Base-by-base conservation (phyloP, 805 yeast genomes). In the Nakazawaea ambrosiae region DNA sequence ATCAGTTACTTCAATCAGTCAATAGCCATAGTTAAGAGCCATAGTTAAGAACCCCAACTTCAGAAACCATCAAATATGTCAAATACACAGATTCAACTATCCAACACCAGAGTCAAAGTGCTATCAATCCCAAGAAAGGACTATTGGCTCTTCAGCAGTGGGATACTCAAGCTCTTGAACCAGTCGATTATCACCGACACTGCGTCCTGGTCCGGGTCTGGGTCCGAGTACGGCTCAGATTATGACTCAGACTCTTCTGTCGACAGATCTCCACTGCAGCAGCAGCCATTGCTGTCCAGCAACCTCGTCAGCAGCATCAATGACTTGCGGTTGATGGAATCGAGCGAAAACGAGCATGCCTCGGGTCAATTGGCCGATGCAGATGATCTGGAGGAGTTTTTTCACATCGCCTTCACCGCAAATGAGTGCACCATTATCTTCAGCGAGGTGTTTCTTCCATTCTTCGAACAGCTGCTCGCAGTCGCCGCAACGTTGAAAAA, bases 401-500 rank as follows among this genome's bases (percentile, higher is more conserved):
- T 75, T 48, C 82, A 75, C 49, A 61, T 79, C 25, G 79, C 82
- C 2, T 70, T 73, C 47, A 74, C 82, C 1, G 80, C 81, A 0
- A 53, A 60, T n/a, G 85, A 78, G 48, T 70, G 80, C 43, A 76
- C 84, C 0, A 57, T 79, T 5, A 77, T 79, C 45, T 72, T 78
- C 42, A 60, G 76, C 1, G 51, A 60, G 2, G 45, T 46, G 5
- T 42, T 65, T n/a, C 62, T 73, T 39, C 43, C 45, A 17, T 54
- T 63, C 11, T 68, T 79, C 43, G 47, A 45, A 1, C 57, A 62
- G 16, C 63, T 73, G 1, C 54, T 77, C 19, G 37, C 48, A 2
- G 42, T 58, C 15, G 57, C 71, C 34, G 40, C 45, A 22, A 34
- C 47, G 11, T 47, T 65, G 31, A 54, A 53, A 3, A 67, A 65